phyloP scores from a whole-genome alignment of 495 filamentous ascomycete genomes.

The Lasiosphaeriaceae sp. region DNA sequence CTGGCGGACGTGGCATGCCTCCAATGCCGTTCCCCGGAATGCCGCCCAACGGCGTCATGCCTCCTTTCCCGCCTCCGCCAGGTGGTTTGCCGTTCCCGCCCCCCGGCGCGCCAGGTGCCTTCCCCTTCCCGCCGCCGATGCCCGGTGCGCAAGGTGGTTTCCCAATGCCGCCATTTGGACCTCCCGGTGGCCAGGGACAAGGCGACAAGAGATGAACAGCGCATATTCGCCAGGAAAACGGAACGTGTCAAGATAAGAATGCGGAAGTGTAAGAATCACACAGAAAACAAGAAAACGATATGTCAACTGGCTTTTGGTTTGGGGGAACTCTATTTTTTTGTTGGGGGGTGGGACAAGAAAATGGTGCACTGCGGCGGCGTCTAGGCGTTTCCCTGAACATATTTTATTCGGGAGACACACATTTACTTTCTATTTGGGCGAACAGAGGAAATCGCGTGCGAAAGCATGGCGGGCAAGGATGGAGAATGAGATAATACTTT shows the following conservation, averaged over 20 bases:
- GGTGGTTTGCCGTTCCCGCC: constrained; percentile 55
- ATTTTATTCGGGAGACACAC: no score
- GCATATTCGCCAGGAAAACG: not conserved
- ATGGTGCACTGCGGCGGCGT: constrained; percentile 9
- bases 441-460: no score
- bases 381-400: constrained; percentile 6
- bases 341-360: not conserved
- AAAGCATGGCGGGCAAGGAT: no score
- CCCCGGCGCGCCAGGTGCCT: constrained; percentile 35
- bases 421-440: not conserved
- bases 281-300: not conserved
- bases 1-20: constrained; percentile 53
- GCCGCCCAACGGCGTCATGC: constrained; percentile 19
- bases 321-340: not conserved
- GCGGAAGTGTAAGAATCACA: not conserved
- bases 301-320: not conserved
- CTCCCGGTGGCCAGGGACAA: constrained; percentile 1
- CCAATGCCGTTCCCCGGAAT: constrained; percentile 59
- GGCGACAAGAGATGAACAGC: constrained; percentile 20
- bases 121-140: constrained; percentile 33
- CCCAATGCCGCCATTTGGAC: constrained; percentile 30
- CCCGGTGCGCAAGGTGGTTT: constrained; percentile 28
- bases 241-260: not conserved
- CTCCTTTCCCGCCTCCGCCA: constrained; percentile 37
- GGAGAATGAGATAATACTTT: no score